Evolutionary conservation across 2,329 filamentous ascomycete species (phyloP).

Genomic region (Penicillium occitanis): DNA sequence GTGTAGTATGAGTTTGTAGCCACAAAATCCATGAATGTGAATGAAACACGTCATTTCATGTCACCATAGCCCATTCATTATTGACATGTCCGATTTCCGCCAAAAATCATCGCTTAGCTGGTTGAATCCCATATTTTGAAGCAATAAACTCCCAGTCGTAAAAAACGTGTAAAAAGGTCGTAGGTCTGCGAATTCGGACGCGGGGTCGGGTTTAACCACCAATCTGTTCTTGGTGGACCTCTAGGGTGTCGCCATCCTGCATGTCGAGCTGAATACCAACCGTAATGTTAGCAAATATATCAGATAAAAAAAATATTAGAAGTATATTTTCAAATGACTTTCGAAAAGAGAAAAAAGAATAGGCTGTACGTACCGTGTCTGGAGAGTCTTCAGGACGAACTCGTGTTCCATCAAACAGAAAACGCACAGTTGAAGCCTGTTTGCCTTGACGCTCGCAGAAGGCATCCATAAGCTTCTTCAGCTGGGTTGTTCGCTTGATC

Average conservation of each 20-base stretch:
- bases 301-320: neutral
- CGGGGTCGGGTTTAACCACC: slow-evolving; percentile 57
- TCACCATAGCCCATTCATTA: neutral
- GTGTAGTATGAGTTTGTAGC: neutral
- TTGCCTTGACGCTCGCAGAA: slow-evolving; percentile 98
- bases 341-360: slow-evolving; percentile 13
- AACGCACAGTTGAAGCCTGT: slow-evolving; percentile 77
- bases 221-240: slow-evolving; percentile 98
- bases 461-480: slow-evolving; percentile 97
- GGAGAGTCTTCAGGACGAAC: slow-evolving; percentile 88
- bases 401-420: slow-evolving; percentile 92
- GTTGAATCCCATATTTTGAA: neutral
- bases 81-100: neutral
- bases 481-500: slow-evolving; percentile 93
- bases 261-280: slow-evolving; percentile 80
- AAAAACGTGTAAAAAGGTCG: slow-evolving; percentile 6
- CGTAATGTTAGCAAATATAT: slow-evolving; percentile 1
- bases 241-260: slow-evolving; percentile 91
- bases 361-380: slow-evolving; percentile 67
- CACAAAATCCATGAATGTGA: neutral
- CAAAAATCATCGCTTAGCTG: slow-evolving; percentile 8
- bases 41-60: neutral
- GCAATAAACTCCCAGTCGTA: neutral
- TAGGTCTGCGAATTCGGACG: neutral
- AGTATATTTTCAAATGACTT: neutral